These are phyloP conservation scores for Tricholoma matsutake DNA, from an alignment of 768 basidiomycete species.

Conservation along the genomic window DNA sequence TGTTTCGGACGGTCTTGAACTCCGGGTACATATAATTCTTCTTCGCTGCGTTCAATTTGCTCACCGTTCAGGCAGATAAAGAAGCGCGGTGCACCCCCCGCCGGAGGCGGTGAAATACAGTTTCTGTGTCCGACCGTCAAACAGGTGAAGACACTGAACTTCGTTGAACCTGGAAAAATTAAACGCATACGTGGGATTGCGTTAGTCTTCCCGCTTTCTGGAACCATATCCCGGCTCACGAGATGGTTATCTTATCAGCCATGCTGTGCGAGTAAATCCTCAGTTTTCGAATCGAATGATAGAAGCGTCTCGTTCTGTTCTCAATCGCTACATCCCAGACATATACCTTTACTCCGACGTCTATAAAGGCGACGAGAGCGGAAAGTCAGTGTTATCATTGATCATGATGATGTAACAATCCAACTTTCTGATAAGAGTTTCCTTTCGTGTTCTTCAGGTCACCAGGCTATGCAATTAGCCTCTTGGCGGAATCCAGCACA, in stretches of 20 bases:
- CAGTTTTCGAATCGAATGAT: conserved; percentile 99
- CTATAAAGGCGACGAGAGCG: conserved; percentile 96
- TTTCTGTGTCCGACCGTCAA: conserved; percentile 93
- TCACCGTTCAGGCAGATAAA: conserved; percentile 59
- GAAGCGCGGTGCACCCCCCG: conserved; percentile 88
- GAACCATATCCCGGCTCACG: neutral
- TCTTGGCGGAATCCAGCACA: conserved; percentile 91
- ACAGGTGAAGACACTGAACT: conserved; percentile 89
- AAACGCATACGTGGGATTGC: conserved; percentile 95
- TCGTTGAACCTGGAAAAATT: conserved; percentile 87
- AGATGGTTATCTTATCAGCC: conserved; percentile 43
- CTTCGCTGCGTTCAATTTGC: neutral
- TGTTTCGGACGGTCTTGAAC: conserved; percentile 84
- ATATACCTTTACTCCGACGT: conserved; percentile 98
- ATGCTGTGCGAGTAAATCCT: conserved; percentile 94
- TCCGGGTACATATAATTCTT: conserved; percentile 54
- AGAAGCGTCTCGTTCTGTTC: conserved; percentile 84
- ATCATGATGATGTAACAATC: neutral
- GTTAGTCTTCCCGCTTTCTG: conserved; percentile 45
- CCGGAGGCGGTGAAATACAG: conserved; percentile 90
- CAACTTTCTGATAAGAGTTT: neutral
- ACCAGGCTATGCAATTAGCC: conserved; percentile 89
- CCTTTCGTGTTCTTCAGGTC: conserved; percentile 52
- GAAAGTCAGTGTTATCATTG: conserved; percentile 64
- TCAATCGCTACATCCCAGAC: conserved; percentile 97